Percentiles rank a stretch among this genome's conserved stretches.
Evolutionary conservation across 176 grass and related monocot species (phyloP).

Genomic region (Musa schizocarpa): DNA sequence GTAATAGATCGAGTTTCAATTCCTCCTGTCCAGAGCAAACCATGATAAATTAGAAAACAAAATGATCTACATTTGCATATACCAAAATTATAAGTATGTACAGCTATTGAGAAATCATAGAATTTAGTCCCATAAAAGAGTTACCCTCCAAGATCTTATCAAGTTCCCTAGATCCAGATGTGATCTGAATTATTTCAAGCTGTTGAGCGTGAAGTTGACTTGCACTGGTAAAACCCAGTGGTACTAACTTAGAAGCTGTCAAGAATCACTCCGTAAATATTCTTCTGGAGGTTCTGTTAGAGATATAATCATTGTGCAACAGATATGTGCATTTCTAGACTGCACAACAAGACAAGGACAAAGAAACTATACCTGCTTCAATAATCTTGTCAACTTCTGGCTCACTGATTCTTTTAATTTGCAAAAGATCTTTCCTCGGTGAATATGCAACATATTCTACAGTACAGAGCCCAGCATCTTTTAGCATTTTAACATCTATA

Average conservation of each 20-base stretch:
- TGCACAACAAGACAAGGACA: constrained; percentile 1
- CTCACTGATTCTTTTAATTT: constrained; percentile 97
- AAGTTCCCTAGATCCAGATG: constrained; percentile 88
- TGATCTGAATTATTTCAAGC: constrained; percentile 91
- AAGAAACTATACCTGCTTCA: constrained; percentile 53
- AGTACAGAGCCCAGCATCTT: constrained; percentile 87
- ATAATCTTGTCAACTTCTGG: constrained; percentile 96
- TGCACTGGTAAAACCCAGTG: constrained; percentile 90
- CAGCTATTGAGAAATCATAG: not conserved
- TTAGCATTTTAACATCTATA: constrained; percentile 85
- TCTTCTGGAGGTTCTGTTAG: not conserved
- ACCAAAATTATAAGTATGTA: not conserved
- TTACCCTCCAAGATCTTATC: constrained; percentile 91
- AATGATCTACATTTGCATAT: not conserved
- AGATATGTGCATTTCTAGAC: not conserved
- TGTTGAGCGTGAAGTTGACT: constrained; percentile 78
- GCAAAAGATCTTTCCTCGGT: constrained; percentile 91
- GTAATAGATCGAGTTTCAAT: constrained; percentile 97
- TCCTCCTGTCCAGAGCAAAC: constrained; percentile 39
- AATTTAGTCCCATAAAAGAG: not conserved
- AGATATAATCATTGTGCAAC: constrained; percentile 12
- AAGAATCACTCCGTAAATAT: not conserved
- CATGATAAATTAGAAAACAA: constrained; percentile 16
- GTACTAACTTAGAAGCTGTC: constrained; percentile 84
- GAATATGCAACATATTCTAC: constrained; percentile 75